phyloP scores from a whole-genome alignment of 495 filamentous ascomycete species.

The Daldinia loculata region DNA sequence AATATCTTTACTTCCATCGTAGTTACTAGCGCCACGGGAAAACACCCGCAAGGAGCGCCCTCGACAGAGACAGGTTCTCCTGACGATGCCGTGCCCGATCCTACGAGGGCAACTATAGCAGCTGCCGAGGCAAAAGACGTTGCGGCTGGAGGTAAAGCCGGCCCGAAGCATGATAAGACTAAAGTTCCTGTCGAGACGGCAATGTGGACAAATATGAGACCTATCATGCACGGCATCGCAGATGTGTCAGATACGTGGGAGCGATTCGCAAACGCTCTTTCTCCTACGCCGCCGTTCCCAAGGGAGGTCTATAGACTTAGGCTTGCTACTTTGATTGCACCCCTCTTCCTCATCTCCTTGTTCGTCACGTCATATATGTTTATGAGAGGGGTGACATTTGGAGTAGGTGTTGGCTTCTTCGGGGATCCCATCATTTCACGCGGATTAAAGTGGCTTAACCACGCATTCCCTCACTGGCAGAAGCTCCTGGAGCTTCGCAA shows the following conservation, averaged over 20 bases:
- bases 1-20: constrained; percentile 78
- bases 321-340: constrained; percentile 67
- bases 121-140: constrained; percentile 67
- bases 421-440: constrained; percentile 75
- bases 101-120: constrained; percentile 61
- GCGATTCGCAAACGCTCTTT: constrained; percentile 79
- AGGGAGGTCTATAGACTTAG: constrained; percentile 67
- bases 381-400: constrained; percentile 72
- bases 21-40: constrained; percentile 77
- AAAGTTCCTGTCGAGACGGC: constrained; percentile 83
- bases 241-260: constrained; percentile 84
- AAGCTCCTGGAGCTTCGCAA: constrained; percentile 71
- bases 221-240: constrained; percentile 77
- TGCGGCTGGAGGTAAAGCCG: constrained; percentile 57
- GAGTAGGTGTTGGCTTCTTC: constrained; percentile 78
- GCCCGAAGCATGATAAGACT: constrained; percentile 75
- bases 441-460: constrained; percentile 68
- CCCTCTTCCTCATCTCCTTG: constrained; percentile 64
- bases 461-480: constrained; percentile 76
- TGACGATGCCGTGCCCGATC: constrained; percentile 65
- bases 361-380: constrained; percentile 78
- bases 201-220: constrained; percentile 78
- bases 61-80: constrained; percentile 53
- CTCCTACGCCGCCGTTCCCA: constrained; percentile 81
- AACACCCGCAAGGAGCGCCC: constrained; percentile 65